Evolutionary conservation across 169 alveolate species (phyloP), one percentile per base, ranked within the genome.

Genomic region (Nephromyces sp.): DNA sequence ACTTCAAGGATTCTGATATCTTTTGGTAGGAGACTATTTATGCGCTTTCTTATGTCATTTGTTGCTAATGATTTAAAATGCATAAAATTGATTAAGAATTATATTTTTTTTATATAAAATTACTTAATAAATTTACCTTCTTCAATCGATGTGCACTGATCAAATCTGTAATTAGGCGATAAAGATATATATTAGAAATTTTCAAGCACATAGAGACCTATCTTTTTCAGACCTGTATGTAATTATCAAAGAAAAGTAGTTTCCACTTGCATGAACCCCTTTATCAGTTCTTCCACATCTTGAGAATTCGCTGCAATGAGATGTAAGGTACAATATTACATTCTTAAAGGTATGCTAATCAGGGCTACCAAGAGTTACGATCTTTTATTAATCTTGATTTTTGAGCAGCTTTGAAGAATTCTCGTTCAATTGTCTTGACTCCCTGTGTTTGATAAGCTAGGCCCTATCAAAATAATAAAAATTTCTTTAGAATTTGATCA

Each of bases 241-340:
- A n/a, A n/a, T n/a, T n/a, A n/a, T n/a, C 43, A 88, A 74, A 2
- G 92, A 82, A 51, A 85, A 75, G 30, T 84, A 89, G 78, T 91
- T 91, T 6, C 94, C 95, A 21, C 86, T 78, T 29, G 97, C 92
- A 53, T 89, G 90, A 51, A 92, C 97, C 8, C 97, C 97, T 77
- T 87, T 89, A 82, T 92, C 97, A 4, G 97, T 92, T 32, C 97
- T 83, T 0, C 95, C 97, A 66, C 95, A 88, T 30, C 91, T 75
- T 29, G 92, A 77, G 69, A 75, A 90, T 68, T 75, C 61, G 68
- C 80, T 74, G 74, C 53, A 34, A 27, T 1, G n/a, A 6, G 35
- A 29, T 4, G 51, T 21, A 1, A 24, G 6, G 69, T 1, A 63
- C 21, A 2, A 57, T 5, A 29, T 43, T 15, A 43, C 57, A 43